Evolutionary conservation across 345 rosid genomes (phyloP).

Genomic region (Boechera stricta): DNA sequence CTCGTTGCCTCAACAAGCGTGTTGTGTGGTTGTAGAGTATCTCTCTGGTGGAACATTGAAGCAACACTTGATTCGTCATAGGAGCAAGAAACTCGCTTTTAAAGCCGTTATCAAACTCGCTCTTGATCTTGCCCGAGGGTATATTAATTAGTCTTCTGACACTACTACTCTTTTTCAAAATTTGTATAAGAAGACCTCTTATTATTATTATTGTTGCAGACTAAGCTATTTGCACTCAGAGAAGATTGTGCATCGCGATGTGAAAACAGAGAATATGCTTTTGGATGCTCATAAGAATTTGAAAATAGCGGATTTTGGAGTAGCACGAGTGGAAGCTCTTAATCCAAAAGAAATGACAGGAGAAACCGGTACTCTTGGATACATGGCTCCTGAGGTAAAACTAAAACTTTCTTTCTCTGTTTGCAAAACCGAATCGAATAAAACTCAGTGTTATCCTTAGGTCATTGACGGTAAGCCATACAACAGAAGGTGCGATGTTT

Average conservation of each 20-base stretch:
- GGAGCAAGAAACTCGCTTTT: conserved; percentile 74
- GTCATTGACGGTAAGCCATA: conserved; percentile 95
- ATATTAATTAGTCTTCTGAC: conserved; percentile 13
- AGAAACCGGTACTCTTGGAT: conserved; percentile 95
- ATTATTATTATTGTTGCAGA: conserved; percentile 50
- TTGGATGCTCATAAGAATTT: conserved; percentile 63
- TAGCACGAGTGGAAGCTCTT: conserved; percentile 96
- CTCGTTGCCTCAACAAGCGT: conserved; percentile 68
- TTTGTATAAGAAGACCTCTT: not conserved
- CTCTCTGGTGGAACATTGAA: conserved; percentile 86
- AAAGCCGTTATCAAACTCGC: conserved; percentile 84
- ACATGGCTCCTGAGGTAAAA: conserved; percentile 98
- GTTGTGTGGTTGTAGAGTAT: conserved; percentile 92
- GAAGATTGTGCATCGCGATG: conserved; percentile 97
- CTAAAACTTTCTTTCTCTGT: not conserved
- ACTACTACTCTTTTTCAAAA: not conserved
- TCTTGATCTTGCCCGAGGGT: conserved; percentile 93
- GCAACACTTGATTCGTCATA: conserved; percentile 71
- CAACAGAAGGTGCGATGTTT: conserved; percentile 90
- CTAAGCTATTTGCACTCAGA: conserved; percentile 85
- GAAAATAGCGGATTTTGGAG: conserved; percentile 97
- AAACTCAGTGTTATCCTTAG: conserved; percentile 41
- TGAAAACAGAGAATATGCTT: conserved; percentile 92
- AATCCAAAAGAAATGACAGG: conserved; percentile 97
- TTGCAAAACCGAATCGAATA: not conserved